A percentile compares a stretch with the other conserved stretches of the same genome.
Conservation (phyloP, 768 basidiomycete genomes). For the Rhodotorula taiwanensis region DNA sequence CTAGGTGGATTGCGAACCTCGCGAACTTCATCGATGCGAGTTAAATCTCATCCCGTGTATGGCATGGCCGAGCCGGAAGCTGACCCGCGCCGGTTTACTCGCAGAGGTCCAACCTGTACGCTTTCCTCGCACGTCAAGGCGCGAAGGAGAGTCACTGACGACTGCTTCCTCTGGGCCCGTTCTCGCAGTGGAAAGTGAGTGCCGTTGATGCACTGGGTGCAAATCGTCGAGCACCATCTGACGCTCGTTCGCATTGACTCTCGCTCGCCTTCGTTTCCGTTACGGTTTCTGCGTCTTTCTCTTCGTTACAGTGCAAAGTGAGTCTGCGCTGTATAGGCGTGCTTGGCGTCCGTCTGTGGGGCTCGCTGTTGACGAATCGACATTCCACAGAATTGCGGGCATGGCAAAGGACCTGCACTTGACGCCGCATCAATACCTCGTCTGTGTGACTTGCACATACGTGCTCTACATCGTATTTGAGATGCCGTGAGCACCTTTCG, state of each 20-base stretch:
- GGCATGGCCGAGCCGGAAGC: no score
- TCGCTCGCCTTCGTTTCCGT: background rate
- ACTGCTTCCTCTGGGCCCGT: no score
- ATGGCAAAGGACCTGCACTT: slow-evolving; percentile 39
- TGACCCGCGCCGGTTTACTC: no score
- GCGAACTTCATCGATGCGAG: slow-evolving; percentile 24
- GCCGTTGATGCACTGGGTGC: no score
- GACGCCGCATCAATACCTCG: slow-evolving; percentile 46
- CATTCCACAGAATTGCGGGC: slow-evolving; percentile 9
- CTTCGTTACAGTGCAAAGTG: background rate
- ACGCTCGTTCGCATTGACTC: no score
- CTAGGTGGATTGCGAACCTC: background rate
- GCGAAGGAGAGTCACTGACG: no score
- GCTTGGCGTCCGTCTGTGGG: no score
- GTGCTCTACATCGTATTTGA: slow-evolving; percentile 47
- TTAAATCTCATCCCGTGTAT: no score
- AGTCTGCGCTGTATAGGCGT: background rate
- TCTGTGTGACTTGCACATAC: slow-evolving; percentile 43
- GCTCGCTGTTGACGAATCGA: no score
- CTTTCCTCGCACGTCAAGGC: no score
- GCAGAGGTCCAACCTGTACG: background rate
- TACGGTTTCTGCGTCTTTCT: background rate
- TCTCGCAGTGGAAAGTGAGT: no score
- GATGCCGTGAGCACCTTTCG: slow-evolving; percentile 43
- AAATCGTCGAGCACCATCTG: no score